Evolutionary conservation across 2,329 filamentous ascomycete genomes (phyloP).

Genomic region (Penicillium sp.): DNA sequence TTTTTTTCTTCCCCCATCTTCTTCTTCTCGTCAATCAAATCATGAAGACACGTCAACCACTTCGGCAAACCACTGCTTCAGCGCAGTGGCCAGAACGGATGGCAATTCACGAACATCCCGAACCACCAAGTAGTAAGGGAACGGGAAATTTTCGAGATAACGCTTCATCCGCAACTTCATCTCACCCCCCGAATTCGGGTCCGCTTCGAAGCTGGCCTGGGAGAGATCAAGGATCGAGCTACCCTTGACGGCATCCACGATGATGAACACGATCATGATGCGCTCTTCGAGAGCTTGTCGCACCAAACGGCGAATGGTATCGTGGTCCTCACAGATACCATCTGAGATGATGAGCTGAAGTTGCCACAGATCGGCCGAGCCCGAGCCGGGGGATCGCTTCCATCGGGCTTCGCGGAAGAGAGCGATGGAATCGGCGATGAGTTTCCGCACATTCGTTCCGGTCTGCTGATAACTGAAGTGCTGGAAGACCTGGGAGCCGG

Average conservation of each 20-base stretch:
- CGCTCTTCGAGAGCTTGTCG: slow-evolving; percentile 84
- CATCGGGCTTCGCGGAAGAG: slow-evolving; percentile 72
- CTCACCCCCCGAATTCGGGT: slow-evolving; percentile 53
- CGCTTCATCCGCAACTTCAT: slow-evolving; percentile 71
- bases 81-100: slow-evolving; percentile 72
- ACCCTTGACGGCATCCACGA: slow-evolving; percentile 65
- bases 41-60: slow-evolving; percentile 47
- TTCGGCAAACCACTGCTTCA: slow-evolving; percentile 93
- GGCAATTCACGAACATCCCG: slow-evolving; percentile 87
- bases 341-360: slow-evolving; percentile 89
- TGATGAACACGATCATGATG: slow-evolving; percentile 97
- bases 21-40: background rate
- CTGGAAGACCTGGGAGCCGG: slow-evolving; percentile 76
- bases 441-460: slow-evolving; percentile 73
- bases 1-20: too few relatives aligned
- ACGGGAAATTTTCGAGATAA: slow-evolving; percentile 94
- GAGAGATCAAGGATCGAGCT: slow-evolving; percentile 74
- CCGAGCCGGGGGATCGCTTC: slow-evolving; percentile 47
- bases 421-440: slow-evolving; percentile 72
- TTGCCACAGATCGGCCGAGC: slow-evolving; percentile 80
- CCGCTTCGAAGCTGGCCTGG: slow-evolving; percentile 72
- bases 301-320: slow-evolving; percentile 72
- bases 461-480: slow-evolving; percentile 80
- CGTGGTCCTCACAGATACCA: slow-evolving; percentile 86
- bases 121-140: slow-evolving; percentile 94